Evolutionary conservation across 2,329 filamentous ascomycete species (phyloP).

Genomic region (Esteya vermicola): DNA sequence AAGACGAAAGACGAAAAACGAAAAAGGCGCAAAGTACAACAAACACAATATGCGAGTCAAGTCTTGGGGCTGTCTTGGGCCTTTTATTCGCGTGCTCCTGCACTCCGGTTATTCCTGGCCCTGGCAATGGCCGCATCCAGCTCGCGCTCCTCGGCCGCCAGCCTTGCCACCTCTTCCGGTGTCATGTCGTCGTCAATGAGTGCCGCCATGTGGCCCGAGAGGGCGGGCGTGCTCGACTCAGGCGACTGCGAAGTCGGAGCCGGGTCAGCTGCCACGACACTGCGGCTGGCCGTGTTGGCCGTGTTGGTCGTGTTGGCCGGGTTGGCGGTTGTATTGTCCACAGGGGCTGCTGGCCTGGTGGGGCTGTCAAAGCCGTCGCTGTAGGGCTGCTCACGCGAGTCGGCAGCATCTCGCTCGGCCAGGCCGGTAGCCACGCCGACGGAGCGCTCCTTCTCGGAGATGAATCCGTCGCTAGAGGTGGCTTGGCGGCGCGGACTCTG

Average conservation of each 20-base stretch:
- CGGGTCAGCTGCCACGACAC: not conserved
- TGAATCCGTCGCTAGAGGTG: constrained; percentile 14
- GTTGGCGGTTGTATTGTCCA: too few species aligned
- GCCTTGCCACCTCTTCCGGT: constrained; percentile 34
- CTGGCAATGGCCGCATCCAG: constrained; percentile 42
- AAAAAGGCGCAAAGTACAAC: too few species aligned
- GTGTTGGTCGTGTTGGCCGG: too few species aligned
- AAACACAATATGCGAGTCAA: too few species aligned
- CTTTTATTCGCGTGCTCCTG: too few species aligned
- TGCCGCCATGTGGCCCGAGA: constrained; percentile 9
- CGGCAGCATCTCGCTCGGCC: constrained; percentile 17
- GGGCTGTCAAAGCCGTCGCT: constrained; percentile 22
- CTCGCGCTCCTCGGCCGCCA: constrained; percentile 44
- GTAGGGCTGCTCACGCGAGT: constrained; percentile 26
- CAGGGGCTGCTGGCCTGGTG: not conserved
- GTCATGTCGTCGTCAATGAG: constrained; percentile 49
- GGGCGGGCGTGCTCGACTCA: not conserved
- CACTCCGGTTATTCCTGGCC: constrained; percentile 10
- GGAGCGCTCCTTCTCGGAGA: constrained; percentile 28
- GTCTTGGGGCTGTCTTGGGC: too few species aligned
- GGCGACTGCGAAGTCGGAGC: not conserved
- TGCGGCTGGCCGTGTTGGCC: too few species aligned
- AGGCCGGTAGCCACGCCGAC: constrained; percentile 14
- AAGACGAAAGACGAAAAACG: too few species aligned
- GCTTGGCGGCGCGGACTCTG: not conserved